These are phyloP conservation scores for Tetrahymena elliotti DNA, from an alignment of 73 alveolate genomes.

Conservation along the genomic window DNA sequence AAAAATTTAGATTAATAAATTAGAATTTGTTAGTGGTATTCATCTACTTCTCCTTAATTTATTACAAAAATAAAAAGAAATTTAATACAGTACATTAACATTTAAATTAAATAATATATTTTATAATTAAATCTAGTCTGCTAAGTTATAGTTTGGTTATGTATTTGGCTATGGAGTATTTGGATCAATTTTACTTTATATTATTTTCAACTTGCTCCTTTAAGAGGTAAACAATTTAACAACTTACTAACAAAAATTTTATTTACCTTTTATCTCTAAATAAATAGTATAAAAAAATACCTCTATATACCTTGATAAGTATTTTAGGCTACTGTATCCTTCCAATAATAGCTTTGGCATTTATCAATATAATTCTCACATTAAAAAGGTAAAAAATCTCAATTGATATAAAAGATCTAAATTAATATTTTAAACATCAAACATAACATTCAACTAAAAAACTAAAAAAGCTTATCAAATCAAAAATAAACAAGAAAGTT, in stretches of 20 bases:
- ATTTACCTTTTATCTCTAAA: background rate
- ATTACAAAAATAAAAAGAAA: background rate
- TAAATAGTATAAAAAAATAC: background rate
- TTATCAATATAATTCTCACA: background rate
- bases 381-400: background rate
- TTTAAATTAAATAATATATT: background rate
- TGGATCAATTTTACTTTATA: background rate
- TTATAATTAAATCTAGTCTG: background rate
- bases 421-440: background rate
- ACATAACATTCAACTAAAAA: no score
- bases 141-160: background rate
- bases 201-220: background rate
- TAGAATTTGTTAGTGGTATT: background rate
- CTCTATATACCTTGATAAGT: background rate
- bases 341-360: background rate
- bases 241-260: background rate
- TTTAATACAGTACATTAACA: no score
- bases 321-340: background rate
- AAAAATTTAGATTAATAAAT: no score
- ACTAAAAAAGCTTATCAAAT: no score
- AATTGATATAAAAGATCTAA: no score
- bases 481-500: no score
- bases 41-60: background rate
- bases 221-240: background rate
- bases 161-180: background rate